A percentile compares a stretch with the other conserved stretches of the same genome.
Evolutionary conservation across 345 rosid genomes (phyloP).

Genomic region (Hibiscus mutabilis): DNA sequence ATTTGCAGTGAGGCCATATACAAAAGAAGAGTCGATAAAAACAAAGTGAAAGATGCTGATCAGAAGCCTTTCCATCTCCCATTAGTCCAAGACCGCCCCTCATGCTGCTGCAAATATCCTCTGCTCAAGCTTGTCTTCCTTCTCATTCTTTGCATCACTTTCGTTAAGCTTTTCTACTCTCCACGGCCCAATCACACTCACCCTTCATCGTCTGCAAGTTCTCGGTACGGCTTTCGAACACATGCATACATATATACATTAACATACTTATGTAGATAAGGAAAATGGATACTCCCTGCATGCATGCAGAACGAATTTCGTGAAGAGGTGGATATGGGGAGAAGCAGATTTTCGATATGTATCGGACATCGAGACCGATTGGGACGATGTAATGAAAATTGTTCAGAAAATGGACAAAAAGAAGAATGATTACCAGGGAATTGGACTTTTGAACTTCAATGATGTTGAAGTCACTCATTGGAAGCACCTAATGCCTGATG

Average conservation of each 20-base stretch:
- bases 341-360: slow-evolving; percentile 52
- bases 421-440: slow-evolving; percentile 34
- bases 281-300: not conserved
- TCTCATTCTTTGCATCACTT: not conserved
- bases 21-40: not conserved
- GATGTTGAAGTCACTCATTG: slow-evolving; percentile 49
- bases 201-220: slow-evolving; percentile 22
- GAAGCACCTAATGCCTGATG: slow-evolving; percentile 50
- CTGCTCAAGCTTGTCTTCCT: not conserved
- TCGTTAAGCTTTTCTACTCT: not conserved
- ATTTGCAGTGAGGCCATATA: not conserved
- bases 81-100: not conserved
- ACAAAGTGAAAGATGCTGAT: not conserved
- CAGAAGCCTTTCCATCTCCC: not conserved
- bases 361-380: slow-evolving; percentile 48
- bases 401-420: slow-evolving; percentile 32
- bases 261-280: not conserved
- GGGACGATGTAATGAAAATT: slow-evolving; percentile 60
- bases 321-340: slow-evolving; percentile 63
- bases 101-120: not conserved
- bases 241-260: not conserved
- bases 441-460: slow-evolving; percentile 78
- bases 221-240: slow-evolving; percentile 22
- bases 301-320: slow-evolving; percentile 30
- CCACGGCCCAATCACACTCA: slow-evolving; percentile 17